These are phyloP conservation scores for Hemileccinum impolitum DNA, from an alignment of 768 basidiomycete species.

Conservation along the genomic window DNA sequence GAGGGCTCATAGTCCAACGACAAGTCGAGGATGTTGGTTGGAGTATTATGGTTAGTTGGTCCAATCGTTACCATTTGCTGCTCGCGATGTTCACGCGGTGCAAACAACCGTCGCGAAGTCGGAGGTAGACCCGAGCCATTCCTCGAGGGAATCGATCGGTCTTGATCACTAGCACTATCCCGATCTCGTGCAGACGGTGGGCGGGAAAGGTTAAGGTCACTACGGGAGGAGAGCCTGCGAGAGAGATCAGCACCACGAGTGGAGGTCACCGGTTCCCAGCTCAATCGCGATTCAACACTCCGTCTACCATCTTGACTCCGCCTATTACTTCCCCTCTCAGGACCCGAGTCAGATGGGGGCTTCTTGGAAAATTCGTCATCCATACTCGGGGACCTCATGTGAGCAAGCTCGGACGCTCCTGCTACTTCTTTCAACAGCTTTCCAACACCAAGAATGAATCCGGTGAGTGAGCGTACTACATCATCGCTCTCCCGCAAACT, in stretches of 20 bases:
- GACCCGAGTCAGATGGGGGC: conserved; percentile 32
- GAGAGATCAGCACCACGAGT: conserved; percentile 22
- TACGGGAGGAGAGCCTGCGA: conserved; percentile 25
- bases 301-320: conserved; percentile 54
- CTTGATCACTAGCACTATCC: conserved; percentile 26
- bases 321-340: conserved; percentile 39
- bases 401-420: conserved; percentile 30
- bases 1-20: conserved; percentile 42
- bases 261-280: conserved; percentile 39
- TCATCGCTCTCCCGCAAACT: conserved; percentile 73
- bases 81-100: conserved; percentile 55
- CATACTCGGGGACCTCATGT: conserved; percentile 51
- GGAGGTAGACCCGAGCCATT: conserved; percentile 23
- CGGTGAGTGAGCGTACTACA: conserved; percentile 71
- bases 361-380: conserved; percentile 45
- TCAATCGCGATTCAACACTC: conserved; percentile 47
- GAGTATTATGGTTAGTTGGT: conserved; percentile 16
- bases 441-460: conserved; percentile 72
- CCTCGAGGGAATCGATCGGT: conserved; percentile 24
- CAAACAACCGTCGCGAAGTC: conserved; percentile 50
- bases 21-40: conserved; percentile 28
- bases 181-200: conserved; percentile 27
- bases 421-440: conserved; percentile 59
- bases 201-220: conserved; percentile 20
- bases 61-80: conserved; percentile 25